phyloP scores from a whole-genome alignment of 164 flowering plant species.

The Stephania japonica region DNA sequence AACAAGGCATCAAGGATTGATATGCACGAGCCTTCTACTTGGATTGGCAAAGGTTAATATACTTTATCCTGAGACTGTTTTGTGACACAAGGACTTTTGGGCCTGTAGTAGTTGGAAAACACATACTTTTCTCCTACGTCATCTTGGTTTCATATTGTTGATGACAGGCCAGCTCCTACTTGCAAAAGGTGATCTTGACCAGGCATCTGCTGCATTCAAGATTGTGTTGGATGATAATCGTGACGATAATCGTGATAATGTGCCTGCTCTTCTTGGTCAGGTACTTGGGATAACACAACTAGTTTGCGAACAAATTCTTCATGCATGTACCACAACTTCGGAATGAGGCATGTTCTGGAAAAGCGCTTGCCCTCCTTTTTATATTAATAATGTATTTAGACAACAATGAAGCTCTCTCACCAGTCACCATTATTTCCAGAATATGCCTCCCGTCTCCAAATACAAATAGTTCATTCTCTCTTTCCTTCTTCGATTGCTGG shows the following conservation, averaged over 20 bases:
- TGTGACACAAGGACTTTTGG: background rate
- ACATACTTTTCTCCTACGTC: background rate
- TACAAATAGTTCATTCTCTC: background rate
- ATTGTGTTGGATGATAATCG: slow-evolving; percentile 83
- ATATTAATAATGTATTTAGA: background rate
- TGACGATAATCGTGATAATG: slow-evolving; percentile 74
- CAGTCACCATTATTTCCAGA: background rate
- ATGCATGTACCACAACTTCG: background rate
- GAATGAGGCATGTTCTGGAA: background rate
- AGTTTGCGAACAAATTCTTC: background rate
- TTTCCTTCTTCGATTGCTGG: background rate
- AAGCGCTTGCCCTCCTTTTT: background rate
- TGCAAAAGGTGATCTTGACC: slow-evolving; percentile 91
- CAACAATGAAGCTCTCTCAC: background rate
- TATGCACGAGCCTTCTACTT: slow-evolving; percentile 93
- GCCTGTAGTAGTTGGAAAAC: background rate
- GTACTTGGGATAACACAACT: slow-evolving; percentile 27
- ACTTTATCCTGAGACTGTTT: background rate
- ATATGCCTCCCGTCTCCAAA: background rate
- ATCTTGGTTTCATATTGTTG: slow-evolving; percentile 4
- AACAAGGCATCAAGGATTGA: slow-evolving; percentile 93
- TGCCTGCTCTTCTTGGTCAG: slow-evolving; percentile 98
- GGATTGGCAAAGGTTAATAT: slow-evolving; percentile 93
- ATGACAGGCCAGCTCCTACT: slow-evolving; percentile 86
- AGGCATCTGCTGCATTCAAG: slow-evolving; percentile 85